Evolutionary conservation across 2,329 filamentous ascomycete genomes (phyloP), one percentile per base, ranked within the genome.

Genomic region (Colletotrichum godetiae): DNA sequence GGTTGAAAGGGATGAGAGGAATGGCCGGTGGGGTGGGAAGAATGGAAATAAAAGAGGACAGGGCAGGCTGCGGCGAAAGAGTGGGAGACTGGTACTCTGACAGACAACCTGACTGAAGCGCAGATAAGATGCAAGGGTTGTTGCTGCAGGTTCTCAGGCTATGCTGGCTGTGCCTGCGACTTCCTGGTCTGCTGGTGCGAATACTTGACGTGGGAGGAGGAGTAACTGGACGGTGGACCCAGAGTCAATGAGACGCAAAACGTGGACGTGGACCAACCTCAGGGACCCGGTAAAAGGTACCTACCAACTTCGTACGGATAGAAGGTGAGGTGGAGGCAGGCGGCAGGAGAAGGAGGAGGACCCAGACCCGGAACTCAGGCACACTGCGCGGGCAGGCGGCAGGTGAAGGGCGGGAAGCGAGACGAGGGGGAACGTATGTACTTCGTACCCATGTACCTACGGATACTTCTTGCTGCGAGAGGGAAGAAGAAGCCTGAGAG

Each of bases 1-100:
- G 67, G 22, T 70, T 49, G 56, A 57, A 61, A 61, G 67, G 67
- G 57, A 58, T 57, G n/a, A 29, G 22, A 73, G 49, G 60, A 52
- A 66, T 57, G 71, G 37, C 42, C 61, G 46, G 67, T 68, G 66
- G 71, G 71, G 53, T 64, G 61, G 61, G 61, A 68, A 63, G 55
- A 66, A 60, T 29, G 67, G 67, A 66, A 66, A 56, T 70, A 73
- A 73, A 71, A 71, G 67, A 71, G 56, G 35, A 42, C 37, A 42
- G 37, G 37, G 37, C 37, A 42, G 37, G 37, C 37, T 42, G 37
- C 37, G 37, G 37, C 37, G 37, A 19, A 42, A 42, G 37, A 42
- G 37, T 42, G 37, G 37, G 33, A 24, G n/a, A 24, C 57, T 60
- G 33, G 11, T 12, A 42, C 24, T 61, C 24, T 6, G 33, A 60